Evolutionary conservation across 306 rosid species (phyloP).

Genomic region (Lathyrus oleraceus): DNA sequence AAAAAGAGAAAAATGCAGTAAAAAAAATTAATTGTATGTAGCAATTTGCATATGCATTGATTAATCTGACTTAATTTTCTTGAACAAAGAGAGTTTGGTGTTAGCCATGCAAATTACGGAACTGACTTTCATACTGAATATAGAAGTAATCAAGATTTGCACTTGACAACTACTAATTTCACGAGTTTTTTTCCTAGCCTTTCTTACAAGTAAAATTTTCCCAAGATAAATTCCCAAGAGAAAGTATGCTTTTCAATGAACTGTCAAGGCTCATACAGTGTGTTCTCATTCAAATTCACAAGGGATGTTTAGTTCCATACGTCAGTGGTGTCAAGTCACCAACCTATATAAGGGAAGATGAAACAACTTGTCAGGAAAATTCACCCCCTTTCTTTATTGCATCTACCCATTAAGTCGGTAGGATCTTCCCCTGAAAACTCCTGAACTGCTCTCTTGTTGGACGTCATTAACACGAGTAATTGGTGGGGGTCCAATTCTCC

Average conservation of each 20-base stretch:
- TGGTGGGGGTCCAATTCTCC: constrained; percentile 70
- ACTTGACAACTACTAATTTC: constrained; percentile 25
- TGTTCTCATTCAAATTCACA: constrained; percentile 27
- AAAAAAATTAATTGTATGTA: not conserved
- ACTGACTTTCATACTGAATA: constrained; percentile 14
- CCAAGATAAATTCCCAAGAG: constrained; percentile 13
- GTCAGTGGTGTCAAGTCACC: constrained; percentile 39
- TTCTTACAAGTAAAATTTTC: constrained; percentile 31
- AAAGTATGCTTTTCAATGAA: constrained; percentile 27
- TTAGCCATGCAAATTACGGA: not conserved
- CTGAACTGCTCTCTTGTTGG: constrained; percentile 55
- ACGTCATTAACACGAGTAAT: constrained; percentile 40
- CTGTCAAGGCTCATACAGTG: constrained; percentile 30
- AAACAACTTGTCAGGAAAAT: constrained; percentile 20
- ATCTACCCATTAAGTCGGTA: constrained; percentile 61
- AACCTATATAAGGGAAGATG: constrained; percentile 26
- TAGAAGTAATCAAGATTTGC: constrained; percentile 8
- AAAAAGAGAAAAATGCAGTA: not conserved
- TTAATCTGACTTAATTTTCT: not conserved
- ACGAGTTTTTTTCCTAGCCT: not conserved
- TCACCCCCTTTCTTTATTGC: not conserved
- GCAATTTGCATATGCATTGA: not conserved
- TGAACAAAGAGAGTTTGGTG: not conserved
- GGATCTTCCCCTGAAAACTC: constrained; percentile 85
- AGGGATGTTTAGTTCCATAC: constrained; percentile 24